phyloP scores from a whole-genome alignment of 2,329 filamentous ascomycete genomes.

The Domatiomyces catenatus region DNA sequence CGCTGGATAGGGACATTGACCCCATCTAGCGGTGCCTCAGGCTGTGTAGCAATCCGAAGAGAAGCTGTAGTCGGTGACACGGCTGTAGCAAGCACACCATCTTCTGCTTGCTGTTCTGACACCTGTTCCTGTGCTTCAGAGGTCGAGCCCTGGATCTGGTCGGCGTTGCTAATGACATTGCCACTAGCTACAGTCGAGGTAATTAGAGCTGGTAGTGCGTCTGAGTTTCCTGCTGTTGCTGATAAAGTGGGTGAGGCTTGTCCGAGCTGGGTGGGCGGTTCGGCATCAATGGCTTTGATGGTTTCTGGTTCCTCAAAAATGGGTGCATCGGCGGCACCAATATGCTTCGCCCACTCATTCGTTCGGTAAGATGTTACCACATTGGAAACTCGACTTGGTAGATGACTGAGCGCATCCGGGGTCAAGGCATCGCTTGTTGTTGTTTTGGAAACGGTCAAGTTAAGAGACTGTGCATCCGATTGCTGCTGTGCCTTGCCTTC shows the following conservation, averaged over 20 bases:
- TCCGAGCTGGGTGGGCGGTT: conserved; percentile 9
- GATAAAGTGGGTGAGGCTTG: not conserved
- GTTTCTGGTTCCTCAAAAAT: conserved; percentile 46
- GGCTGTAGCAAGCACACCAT: not conserved
- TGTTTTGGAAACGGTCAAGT: not conserved
- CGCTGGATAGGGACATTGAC: not conserved
- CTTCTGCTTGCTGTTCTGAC: not conserved
- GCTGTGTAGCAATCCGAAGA: not conserved
- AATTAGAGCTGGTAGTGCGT: not conserved
- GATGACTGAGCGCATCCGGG: conserved; percentile 32
- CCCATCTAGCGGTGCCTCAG: not conserved
- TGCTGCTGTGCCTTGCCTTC: not conserved
- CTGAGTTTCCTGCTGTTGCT: not conserved
- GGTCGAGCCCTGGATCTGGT: not conserved
- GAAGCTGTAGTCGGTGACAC: not conserved
- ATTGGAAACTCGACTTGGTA: conserved; percentile 58
- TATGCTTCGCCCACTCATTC: conserved; percentile 91
- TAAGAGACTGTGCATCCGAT: conserved; percentile 1
- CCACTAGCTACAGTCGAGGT: not conserved
- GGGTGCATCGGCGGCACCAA: conserved; percentile 60
- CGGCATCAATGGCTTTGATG: conserved; percentile 22
- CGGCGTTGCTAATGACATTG: not conserved
- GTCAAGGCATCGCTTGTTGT: conserved; percentile 20
- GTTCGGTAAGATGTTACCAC: conserved; percentile 73
- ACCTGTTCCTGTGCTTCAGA: not conserved